Percentiles rank a stretch among this genome's conserved stretches.
Evolutionary conservation across 371 early-diverging fungal species (phyloP).

Genomic region (Mucor lusitanicus): DNA sequence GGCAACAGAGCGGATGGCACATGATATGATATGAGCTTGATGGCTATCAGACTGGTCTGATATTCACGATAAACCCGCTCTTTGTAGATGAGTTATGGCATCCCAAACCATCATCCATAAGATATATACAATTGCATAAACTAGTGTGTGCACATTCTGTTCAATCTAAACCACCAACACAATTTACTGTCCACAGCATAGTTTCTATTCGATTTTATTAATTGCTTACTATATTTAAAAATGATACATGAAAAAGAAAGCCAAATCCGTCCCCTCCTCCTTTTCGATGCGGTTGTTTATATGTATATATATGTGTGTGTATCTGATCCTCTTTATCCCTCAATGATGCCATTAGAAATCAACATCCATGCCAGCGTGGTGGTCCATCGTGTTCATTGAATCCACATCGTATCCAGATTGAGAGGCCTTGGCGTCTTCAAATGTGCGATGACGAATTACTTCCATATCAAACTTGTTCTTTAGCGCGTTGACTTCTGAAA

Average conservation of each 20-base stretch:
- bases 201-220: background rate
- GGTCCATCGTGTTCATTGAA: conserved; percentile 32
- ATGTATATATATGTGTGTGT: background rate
- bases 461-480: conserved; percentile 83
- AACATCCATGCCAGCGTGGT: conserved; percentile 54
- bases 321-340: background rate
- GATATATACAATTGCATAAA: background rate
- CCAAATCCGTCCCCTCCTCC: background rate
- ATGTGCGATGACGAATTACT: conserved; percentile 52
- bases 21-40: too few relatives aligned
- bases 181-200: too few relatives aligned
- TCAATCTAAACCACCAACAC: too few relatives aligned
- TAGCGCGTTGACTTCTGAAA: conserved; percentile 79
- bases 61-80: too few relatives aligned
- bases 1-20: too few relatives aligned
- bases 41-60: too few relatives aligned
- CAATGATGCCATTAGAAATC: conserved; percentile 39
- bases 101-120: too few relatives aligned
- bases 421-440: conserved; percentile 45
- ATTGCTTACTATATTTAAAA: background rate
- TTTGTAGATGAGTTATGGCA: too few relatives aligned
- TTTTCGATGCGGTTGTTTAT: background rate
- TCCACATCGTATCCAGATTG: conserved; percentile 37
- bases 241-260: background rate
- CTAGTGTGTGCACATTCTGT: too few relatives aligned